Evolutionary conservation across 768 basidiomycete species (phyloP).

Genomic region (Lentinus brumalis): DNA sequence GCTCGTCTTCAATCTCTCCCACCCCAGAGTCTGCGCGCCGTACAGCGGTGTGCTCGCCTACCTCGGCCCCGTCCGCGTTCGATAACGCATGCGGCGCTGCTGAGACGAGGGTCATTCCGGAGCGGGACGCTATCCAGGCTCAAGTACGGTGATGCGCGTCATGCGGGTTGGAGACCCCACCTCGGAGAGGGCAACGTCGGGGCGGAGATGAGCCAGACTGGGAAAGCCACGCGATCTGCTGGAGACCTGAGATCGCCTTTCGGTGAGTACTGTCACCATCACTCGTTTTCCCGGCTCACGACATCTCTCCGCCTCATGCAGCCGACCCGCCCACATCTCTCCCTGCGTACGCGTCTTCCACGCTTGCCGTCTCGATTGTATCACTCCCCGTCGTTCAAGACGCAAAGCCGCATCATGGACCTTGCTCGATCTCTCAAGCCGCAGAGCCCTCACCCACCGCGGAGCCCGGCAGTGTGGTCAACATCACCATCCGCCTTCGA

Average conservation of each 20-base stretch:
- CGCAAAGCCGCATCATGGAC: not conserved
- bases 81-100: not conserved
- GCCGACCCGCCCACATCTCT: too few species aligned
- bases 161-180: not conserved
- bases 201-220: not conserved
- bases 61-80: not conserved
- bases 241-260: too few species aligned
- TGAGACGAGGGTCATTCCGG: not conserved
- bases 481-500: conserved; percentile 3
- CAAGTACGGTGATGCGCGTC: not conserved
- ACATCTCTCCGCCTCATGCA: not conserved
- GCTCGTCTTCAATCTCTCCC: too few species aligned
- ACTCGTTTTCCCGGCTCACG: not conserved
- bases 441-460: not conserved
- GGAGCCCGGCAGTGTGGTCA: not conserved
- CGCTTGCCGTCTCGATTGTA: not conserved
- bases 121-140: not conserved
- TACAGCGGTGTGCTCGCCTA: not conserved
- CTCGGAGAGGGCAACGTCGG: not conserved
- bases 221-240: not conserved
- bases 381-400: not conserved
- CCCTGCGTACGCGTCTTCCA: not conserved
- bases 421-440: too few species aligned
- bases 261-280: not conserved
- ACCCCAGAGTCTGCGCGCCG: not conserved